These are phyloP conservation scores for Suillus hirtellus DNA, from an alignment of 768 basidiomycete genomes.

Conservation along the genomic window DNA sequence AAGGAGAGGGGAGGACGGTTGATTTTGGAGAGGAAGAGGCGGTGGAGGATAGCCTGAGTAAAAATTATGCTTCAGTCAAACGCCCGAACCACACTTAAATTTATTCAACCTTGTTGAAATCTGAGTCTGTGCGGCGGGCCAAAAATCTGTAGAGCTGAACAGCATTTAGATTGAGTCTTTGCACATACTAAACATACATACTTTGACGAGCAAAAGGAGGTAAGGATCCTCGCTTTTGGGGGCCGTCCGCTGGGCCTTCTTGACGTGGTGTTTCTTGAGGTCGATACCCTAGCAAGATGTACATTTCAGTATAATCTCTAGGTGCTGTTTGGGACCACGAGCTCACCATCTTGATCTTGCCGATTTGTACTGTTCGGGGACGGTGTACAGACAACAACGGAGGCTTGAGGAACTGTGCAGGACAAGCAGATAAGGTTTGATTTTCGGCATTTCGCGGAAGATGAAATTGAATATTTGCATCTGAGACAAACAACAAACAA, in stretches of 20 bases:
- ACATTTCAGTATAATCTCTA: conserved; percentile 20
- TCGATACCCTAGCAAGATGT: conserved; percentile 78
- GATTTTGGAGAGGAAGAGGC: conserved; percentile 94
- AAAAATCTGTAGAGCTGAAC: conserved; percentile 96
- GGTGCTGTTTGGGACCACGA: conserved; percentile 40
- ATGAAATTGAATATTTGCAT: conserved; percentile 27
- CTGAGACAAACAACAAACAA: conserved; percentile 37
- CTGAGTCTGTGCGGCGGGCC: conserved; percentile 92
- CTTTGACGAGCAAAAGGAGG: conserved; percentile 97
- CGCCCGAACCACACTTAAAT: conserved; percentile 11
- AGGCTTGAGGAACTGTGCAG: conserved; percentile 75
- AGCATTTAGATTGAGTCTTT: conserved; percentile 12
- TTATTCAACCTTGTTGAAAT: conserved; percentile 84
- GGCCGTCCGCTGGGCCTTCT: conserved; percentile 91
- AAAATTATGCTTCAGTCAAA: conserved; percentile 23
- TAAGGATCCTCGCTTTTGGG: conserved; percentile 99
- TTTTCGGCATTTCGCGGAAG: conserved; percentile 19
- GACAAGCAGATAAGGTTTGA: conserved; percentile 39
- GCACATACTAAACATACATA: conserved; percentile 35
- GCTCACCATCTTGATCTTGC: conserved; percentile 84
- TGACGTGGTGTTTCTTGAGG: conserved; percentile 96
- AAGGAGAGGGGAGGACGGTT: conserved; percentile 97
- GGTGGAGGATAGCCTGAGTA: conserved; percentile 84
- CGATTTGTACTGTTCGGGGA: conserved; percentile 50
- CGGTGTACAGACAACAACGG: conserved; percentile 37